Base-by-base conservation (phyloP, 257 asterid genomes). In the Salvia splendens region DNA sequence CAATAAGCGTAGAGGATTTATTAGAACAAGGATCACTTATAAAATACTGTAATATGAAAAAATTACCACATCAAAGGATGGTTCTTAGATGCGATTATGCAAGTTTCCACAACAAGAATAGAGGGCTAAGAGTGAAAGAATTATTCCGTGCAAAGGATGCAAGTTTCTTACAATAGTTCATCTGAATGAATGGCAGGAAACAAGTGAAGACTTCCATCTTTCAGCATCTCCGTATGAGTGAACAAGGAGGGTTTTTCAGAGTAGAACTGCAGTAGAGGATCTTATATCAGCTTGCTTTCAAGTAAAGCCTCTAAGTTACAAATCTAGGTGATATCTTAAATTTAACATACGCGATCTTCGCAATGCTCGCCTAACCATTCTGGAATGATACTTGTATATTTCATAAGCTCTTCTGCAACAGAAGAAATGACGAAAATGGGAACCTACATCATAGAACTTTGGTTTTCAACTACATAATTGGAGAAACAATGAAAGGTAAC, bases 371-470 rank as follows among this genome's bases (percentile, higher is more conserved):
- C 83, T 73, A 89, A 72, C 96, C 98, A 93, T 82, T 93, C 97
- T 6, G 98, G 98, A 61, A 93, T 90, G 67, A 83, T 75, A 77
- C 80, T 88, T 63, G 89, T 77, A 78, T 69, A 82, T 58, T 90
- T 84, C 81, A 87, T 69, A 60, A 93, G 79, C 82, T 93, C 97
- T 77, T 86, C 91, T 20, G 98, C 97, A 69, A 78, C 86, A 65
- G 97, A 85, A 57, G 98, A 89, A 79, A 93, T 52, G 32, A 93
- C 54, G 80, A 75, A 87, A 55, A 90, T 81, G 42, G 98, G 95
- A 70, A 86, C 87, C 96, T 91, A 75, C 79, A 82, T n/a, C 47
- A 70, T 55, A 59, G 48, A 69, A 70, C 16, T 46, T 41, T 48
- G 58, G 73, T 30, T 6, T 15, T 52, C n/a, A 24, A 24, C 16